A percentile compares a stretch with the other conserved stretches of the same genome.
Evolutionary conservation across 192 early-diverging fungal species (phyloP).

Genomic region (Phycomyces blakesleeanus): DNA sequence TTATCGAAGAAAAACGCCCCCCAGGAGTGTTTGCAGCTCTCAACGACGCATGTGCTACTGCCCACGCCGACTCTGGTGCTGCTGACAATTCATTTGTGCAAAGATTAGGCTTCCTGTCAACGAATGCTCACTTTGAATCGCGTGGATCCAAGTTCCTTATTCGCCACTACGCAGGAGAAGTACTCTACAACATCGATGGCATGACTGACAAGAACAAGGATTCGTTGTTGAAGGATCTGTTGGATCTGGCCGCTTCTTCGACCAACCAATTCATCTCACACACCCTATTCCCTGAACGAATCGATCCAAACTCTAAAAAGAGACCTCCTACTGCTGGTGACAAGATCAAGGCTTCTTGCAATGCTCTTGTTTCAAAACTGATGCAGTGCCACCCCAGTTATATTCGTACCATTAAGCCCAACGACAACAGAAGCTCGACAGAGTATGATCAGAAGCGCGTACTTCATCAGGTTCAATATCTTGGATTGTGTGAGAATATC

Average conservation of each 20-base stretch:
- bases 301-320: constrained; percentile 87
- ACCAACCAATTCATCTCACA: constrained; percentile 69
- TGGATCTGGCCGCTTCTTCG: constrained; percentile 80
- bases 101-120: constrained; percentile 58
- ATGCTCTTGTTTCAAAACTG: constrained; percentile 88
- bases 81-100: constrained; percentile 74
- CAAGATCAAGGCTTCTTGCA: constrained; percentile 85
- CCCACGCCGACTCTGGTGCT: constrained; percentile 85
- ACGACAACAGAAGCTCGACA: constrained; percentile 86
- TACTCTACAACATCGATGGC: constrained; percentile 84
- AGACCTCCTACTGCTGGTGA: constrained; percentile 97
- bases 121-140: constrained; percentile 73
- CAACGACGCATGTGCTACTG: constrained; percentile 97
- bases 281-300: constrained; percentile 84
- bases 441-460: constrained; percentile 92
- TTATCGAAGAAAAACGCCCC: constrained; percentile 95
- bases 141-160: constrained; percentile 73
- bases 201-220: constrained; percentile 99
- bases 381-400: constrained; percentile 96
- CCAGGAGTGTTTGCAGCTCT: constrained; percentile 90
- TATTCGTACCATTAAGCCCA: constrained; percentile 97
- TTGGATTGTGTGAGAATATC: constrained; percentile 97
- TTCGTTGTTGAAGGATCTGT: constrained; percentile 87
- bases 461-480: constrained; percentile 95
- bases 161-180: constrained; percentile 96